Evolutionary conservation across 805 yeast genomes (phyloP), one percentile per base, ranked within the genome.

Genomic region (Metschnikowia bowlesiae): DNA sequence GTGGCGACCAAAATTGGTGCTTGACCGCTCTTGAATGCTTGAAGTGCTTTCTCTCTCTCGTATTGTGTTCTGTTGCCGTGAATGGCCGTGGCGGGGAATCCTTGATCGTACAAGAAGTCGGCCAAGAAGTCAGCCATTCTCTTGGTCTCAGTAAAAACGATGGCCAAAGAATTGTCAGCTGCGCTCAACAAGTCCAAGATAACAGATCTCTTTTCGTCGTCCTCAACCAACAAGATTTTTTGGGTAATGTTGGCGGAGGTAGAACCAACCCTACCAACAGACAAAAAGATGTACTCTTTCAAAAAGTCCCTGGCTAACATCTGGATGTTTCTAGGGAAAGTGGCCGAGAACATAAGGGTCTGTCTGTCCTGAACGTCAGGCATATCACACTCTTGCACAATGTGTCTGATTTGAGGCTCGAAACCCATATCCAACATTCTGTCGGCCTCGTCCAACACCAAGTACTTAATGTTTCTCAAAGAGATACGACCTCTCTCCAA

Each of bases 381-480:
- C 99, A 94, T 94, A 71, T 90, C 98, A 79, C 95, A 91, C 60
- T 87, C 96, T 74, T 92, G 95, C 55, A 94, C 99, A 66, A 94
- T 92, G 71, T 90, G 87, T 82, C 99, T 89, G 69, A 94, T 94
- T 81, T 94, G 99, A 59, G 97, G 97, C 79, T 94, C 99, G 78
- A 94, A 94, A 82, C 99, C 99, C 98, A 94, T 94, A 83, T 94
- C 99, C 76, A 94, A 84, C 99, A 94, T 94, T 80, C 99, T 89
- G 76, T 94, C 99, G 67, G 99, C 99, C 81, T 92, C 99, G 75
- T 92, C 99, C 61, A 94, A 81, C 47, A 94, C 97, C 70, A 94
- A 82, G 74, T 89, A 94, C 71, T 87, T 89, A 74, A 92, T 89
- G 74, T 88, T 89, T 58, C 82, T 79, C 66, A 94, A 80, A 41